A percentile compares a stretch with the other conserved stretches of the same genome.
These are phyloP conservation scores for Sporisorium reilianum DNA, from an alignment of 1,284 basidiomycete genomes.

Conservation along the genomic window DNA sequence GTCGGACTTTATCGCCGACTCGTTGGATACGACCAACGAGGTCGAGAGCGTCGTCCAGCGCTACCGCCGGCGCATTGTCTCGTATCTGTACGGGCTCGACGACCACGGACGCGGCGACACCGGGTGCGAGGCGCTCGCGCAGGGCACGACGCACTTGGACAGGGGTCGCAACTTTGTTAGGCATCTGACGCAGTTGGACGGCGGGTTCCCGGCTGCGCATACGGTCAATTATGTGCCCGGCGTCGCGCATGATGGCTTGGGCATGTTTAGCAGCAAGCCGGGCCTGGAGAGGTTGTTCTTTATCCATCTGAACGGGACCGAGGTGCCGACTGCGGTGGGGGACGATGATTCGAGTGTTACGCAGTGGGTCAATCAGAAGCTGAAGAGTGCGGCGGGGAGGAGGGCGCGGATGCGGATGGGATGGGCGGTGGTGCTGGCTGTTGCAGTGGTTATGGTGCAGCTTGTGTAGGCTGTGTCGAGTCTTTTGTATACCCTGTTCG, in stretches of 20 bases:
- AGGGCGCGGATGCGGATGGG: not conserved
- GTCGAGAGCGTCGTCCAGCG: constrained; percentile 45
- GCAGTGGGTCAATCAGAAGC: constrained; percentile 13
- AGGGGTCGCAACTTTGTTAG: constrained; percentile 47
- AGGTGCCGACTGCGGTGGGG: constrained; percentile 49
- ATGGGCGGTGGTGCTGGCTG: not conserved
- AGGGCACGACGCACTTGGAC: constrained; percentile 47
- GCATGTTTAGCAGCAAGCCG: constrained; percentile 48
- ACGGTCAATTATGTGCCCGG: constrained; percentile 46
- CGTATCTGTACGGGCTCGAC: constrained; percentile 48
- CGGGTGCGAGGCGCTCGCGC: constrained; percentile 43
- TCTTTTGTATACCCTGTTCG: not conserved
- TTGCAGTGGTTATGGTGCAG: not conserved
- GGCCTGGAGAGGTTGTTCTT: constrained; percentile 53
- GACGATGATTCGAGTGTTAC: constrained; percentile 35
- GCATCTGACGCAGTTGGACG: constrained; percentile 34
- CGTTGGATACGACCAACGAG: constrained; percentile 43
- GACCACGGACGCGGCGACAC: constrained; percentile 50
- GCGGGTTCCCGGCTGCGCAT: constrained; percentile 38
- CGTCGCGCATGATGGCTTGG: constrained; percentile 44
- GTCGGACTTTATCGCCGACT: constrained; percentile 43
- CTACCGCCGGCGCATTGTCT: constrained; percentile 39
- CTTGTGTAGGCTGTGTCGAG: not conserved
- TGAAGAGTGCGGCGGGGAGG: not conserved
- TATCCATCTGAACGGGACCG: constrained; percentile 52